A percentile compares a stretch with the other conserved stretches of the same genome.
Evolutionary conservation across 768 basidiomycete genomes (phyloP).

Genomic region (Mycena pura): DNA sequence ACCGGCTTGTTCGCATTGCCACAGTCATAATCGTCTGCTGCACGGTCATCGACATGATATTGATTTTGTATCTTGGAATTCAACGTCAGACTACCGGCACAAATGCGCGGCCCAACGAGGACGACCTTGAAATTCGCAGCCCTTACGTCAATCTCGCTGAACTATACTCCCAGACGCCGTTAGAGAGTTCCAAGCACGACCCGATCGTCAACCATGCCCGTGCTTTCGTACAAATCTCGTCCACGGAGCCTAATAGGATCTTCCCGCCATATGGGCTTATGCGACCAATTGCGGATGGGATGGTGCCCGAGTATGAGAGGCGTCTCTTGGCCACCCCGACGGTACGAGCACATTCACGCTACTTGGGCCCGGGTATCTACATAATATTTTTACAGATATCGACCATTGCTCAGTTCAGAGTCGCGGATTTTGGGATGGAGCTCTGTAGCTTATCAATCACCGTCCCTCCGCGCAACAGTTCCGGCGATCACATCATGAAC

Average conservation of each 20-base stretch:
- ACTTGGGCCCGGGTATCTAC: neutral
- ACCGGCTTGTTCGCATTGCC: slow-evolving; percentile 15
- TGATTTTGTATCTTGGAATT: slow-evolving; percentile 19
- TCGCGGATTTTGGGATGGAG: slow-evolving; percentile 41
- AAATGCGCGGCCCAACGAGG: neutral
- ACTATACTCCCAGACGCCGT: slow-evolving; percentile 14
- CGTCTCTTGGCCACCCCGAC: slow-evolving; percentile 16
- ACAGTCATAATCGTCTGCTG: slow-evolving; percentile 11
- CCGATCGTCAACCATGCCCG: slow-evolving; percentile 23
- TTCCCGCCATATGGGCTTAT: slow-evolving; percentile 22
- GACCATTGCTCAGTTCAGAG: slow-evolving; percentile 36
- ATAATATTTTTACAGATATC: slow-evolving; percentile 25
- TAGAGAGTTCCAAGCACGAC: slow-evolving; percentile 16
- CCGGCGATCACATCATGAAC: slow-evolving; percentile 1
- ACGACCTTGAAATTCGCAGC: slow-evolving; percentile 18
- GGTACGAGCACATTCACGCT: neutral
- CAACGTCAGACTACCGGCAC: neutral
- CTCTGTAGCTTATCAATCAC: slow-evolving; percentile 31
- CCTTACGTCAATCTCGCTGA: slow-evolving; percentile 23
- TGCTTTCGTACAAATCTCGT: slow-evolving; percentile 19
- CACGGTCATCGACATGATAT: slow-evolving; percentile 14
- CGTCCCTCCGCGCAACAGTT: slow-evolving; percentile 23
- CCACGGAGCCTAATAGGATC: slow-evolving; percentile 14
- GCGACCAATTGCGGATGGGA: slow-evolving; percentile 14
- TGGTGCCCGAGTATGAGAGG: slow-evolving; percentile 23